These are phyloP conservation scores for Hanseniaspora sp. DNA, from an alignment of 1,139 yeast genomes.

Conservation along the genomic window DNA sequence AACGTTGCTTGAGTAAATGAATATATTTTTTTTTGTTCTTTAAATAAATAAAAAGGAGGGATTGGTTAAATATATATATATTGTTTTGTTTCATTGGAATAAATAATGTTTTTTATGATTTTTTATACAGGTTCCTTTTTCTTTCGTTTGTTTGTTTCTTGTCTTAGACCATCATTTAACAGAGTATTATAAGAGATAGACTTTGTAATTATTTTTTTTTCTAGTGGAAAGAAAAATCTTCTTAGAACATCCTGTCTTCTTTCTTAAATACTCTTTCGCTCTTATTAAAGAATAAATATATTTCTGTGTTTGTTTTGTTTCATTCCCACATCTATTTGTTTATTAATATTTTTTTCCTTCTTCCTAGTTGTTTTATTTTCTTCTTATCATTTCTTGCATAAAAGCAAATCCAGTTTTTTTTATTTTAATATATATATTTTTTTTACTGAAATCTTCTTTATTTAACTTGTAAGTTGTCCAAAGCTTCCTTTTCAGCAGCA, in stretches of 20 bases:
- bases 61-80: neutral
- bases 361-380: neutral
- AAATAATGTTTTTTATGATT: neutral
- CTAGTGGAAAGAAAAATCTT: too few species aligned
- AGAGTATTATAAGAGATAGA: too few species aligned
- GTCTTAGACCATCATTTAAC: too few species aligned
- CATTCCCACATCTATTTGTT: neutral
- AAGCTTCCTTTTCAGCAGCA: conserved; percentile 72
- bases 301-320: too few species aligned
- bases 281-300: too few species aligned
- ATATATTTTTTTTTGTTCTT: neutral
- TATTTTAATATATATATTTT: too few species aligned
- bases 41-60: neutral
- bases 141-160: too few species aligned
- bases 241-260: too few species aligned
- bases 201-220: too few species aligned
- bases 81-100: neutral
- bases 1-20: neutral
- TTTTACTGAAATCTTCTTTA: neutral
- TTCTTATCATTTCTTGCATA: neutral
- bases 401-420: neutral
- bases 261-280: too few species aligned
- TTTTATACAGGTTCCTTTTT: too few species aligned
- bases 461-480: conserved; percentile 53
- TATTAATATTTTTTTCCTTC: neutral